Evolutionary conservation across 2,329 filamentous ascomycete species (phyloP).

Genomic region (Zymoseptoria ardabiliae): DNA sequence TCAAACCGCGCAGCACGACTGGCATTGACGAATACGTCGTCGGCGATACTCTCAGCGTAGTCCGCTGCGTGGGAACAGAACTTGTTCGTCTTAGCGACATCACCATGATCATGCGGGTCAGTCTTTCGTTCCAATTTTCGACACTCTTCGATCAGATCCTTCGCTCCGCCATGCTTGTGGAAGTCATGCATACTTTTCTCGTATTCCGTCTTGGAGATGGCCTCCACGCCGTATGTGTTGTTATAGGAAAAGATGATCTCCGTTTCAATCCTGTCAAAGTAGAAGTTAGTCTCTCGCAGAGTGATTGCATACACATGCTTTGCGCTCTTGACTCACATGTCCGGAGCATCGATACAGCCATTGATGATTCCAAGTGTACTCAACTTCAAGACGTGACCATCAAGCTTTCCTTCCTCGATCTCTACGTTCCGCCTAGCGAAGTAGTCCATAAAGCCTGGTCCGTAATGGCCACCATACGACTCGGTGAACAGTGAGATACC

Average conservation of each 20-base stretch:
- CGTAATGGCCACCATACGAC: slow-evolving; percentile 58
- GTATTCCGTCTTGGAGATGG: slow-evolving; percentile 44
- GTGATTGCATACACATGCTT: too few species aligned
- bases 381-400: slow-evolving; percentile 33
- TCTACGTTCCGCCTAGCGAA: slow-evolving; percentile 52
- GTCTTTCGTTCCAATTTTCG: slow-evolving; percentile 39
- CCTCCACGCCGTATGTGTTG: slow-evolving; percentile 51
- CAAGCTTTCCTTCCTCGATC: slow-evolving; percentile 44
- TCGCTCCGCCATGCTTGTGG: slow-evolving; percentile 44
- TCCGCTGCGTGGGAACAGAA: slow-evolving; percentile 23
- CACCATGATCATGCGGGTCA: slow-evolving; percentile 45
- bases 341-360: slow-evolving; percentile 48
- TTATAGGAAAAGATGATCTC: slow-evolving; percentile 40
- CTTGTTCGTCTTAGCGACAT: slow-evolving; percentile 28
- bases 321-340: slow-evolving; percentile 33
- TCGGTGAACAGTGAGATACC: slow-evolving; percentile 59
- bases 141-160: slow-evolving; percentile 48
- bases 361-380: slow-evolving; percentile 52
- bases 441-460: slow-evolving; percentile 46
- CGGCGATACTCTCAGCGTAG: slow-evolving; percentile 40
- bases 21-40: slow-evolving; percentile 37
- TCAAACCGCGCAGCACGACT: slow-evolving; percentile 50
- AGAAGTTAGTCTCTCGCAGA: too few species aligned
- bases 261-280: slow-evolving; percentile 14
- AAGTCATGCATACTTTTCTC: slow-evolving; percentile 35